A percentile compares a stretch with the other conserved stretches of the same genome.
Evolutionary conservation across 2,329 filamentous ascomycete species (phyloP).

Genomic region (Penicillium oxalicum): DNA sequence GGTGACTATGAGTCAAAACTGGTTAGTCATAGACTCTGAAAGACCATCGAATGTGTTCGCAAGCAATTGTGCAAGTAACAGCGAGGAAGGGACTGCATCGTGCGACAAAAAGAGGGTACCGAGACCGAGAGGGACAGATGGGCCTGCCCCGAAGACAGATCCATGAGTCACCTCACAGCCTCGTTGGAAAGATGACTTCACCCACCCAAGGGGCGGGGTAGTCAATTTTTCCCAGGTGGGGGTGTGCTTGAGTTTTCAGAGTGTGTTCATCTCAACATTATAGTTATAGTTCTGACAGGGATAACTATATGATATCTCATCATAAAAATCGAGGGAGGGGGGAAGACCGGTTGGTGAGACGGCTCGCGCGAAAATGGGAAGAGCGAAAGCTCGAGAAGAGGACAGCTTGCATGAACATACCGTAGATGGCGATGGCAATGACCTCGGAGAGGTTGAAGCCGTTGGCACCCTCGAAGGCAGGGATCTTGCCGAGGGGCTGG

Average conservation of each 20-base stretch:
- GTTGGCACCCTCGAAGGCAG: slow-evolving; percentile 86
- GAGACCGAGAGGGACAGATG: neutral
- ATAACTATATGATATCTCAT: slow-evolving; percentile 91
- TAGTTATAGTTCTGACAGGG: slow-evolving; percentile 86
- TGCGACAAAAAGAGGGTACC: slow-evolving; percentile 8
- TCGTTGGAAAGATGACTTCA: slow-evolving; percentile 11
- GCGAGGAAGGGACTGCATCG: no score
- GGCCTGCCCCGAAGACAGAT: neutral
- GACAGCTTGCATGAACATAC: slow-evolving; percentile 56
- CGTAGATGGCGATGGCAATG: slow-evolving; percentile 95
- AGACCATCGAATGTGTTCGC: no score
- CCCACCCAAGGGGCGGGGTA: slow-evolving; percentile 26
- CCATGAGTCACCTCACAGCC: slow-evolving; percentile 7
- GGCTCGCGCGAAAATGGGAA: slow-evolving; percentile 1
- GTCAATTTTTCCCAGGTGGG: slow-evolving; percentile 40
- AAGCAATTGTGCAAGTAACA: no score
- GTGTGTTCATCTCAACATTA: slow-evolving; percentile 69
- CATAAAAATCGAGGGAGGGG: slow-evolving; percentile 36
- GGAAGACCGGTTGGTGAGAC: slow-evolving; percentile 1
- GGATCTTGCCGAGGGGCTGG: slow-evolving; percentile 85
- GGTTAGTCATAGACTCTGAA: slow-evolving; percentile 17
- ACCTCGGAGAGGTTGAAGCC: slow-evolving; percentile 82
- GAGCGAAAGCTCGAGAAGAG: slow-evolving; percentile 2
- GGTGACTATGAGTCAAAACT: slow-evolving; percentile 59
- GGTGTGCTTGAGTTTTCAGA: slow-evolving; percentile 55